Evolutionary conservation across 1,139 yeast genomes (phyloP).

Genomic region (Lodderomyces parapsilosis): DNA sequence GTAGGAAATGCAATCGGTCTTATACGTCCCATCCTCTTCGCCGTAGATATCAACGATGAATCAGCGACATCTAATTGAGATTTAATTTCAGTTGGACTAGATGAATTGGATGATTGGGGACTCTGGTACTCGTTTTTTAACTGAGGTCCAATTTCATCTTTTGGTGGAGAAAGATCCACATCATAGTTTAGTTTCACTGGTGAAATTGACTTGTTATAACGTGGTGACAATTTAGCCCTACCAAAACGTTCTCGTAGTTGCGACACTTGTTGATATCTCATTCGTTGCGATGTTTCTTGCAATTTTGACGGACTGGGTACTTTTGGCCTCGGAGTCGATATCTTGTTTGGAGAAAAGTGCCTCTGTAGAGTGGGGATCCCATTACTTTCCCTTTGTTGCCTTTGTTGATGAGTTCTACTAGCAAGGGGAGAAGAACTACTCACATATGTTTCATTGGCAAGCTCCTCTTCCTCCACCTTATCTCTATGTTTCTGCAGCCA

Average conservation of each 20-base stretch:
- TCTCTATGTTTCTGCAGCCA: conserved; percentile 30
- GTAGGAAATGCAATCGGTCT: conserved; percentile 42
- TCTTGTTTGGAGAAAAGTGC: conserved; percentile 16
- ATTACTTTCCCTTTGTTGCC: conserved; percentile 19
- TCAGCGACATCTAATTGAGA: neutral
- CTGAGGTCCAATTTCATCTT: neutral
- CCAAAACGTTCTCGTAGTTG: conserved; percentile 38
- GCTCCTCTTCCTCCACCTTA: conserved; percentile 15
- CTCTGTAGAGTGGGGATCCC: conserved; percentile 35
- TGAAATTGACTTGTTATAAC: conserved; percentile 1
- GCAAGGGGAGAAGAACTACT: conserved; percentile 40
- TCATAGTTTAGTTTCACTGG: conserved; percentile 5
- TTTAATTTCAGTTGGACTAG: neutral
- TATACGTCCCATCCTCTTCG: conserved; percentile 35
- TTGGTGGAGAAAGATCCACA: conserved; percentile 16
- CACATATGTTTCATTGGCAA: conserved; percentile 20
- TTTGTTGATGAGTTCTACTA: conserved; percentile 17
- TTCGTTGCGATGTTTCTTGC: conserved; percentile 39
- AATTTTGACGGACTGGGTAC: conserved; percentile 37
- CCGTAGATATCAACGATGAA: conserved; percentile 28
- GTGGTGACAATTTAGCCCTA: conserved; percentile 20
- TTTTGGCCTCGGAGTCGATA: conserved; percentile 24
- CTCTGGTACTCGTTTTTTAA: neutral
- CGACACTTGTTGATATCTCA: conserved; percentile 33
- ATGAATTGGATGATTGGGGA: neutral